These are phyloP conservation scores for Leptographium procerum DNA, from an alignment of 2,329 filamentous ascomycete species.

Conservation along the genomic window DNA sequence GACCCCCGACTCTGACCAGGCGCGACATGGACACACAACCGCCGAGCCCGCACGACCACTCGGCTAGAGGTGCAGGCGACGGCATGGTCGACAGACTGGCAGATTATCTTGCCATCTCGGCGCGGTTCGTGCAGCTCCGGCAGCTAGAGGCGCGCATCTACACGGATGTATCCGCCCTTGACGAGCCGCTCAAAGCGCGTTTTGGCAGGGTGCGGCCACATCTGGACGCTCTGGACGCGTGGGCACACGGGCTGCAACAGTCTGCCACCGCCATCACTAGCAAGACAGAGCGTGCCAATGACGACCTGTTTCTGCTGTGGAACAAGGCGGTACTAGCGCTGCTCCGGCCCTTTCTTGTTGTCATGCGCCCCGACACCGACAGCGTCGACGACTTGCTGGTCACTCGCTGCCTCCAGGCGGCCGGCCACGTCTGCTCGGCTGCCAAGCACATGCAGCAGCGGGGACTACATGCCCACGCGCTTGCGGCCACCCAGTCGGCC, in stretches of 20 bases:
- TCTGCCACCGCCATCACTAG: not conserved
- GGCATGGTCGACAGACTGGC: not conserved
- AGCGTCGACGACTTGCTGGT: conserved; percentile 28
- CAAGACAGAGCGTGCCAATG: not conserved
- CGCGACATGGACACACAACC: conserved; percentile 29
- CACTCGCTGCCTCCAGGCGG: conserved; percentile 27
- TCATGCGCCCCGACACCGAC: conserved; percentile 24
- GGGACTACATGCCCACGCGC: conserved; percentile 28
- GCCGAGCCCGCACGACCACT: conserved; percentile 11
- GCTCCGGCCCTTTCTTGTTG: conserved; percentile 37
- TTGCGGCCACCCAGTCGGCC: conserved; percentile 29
- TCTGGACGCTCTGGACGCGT: conserved; percentile 32
- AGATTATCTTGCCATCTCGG: not conserved
- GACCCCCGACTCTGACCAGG: conserved; percentile 38
- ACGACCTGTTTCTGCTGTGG: conserved; percentile 37
- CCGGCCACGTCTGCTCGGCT: conserved; percentile 28
- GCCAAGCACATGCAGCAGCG: conserved; percentile 28
- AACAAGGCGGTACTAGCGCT: conserved; percentile 36
- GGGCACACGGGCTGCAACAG: conserved; percentile 15
- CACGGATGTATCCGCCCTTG: conserved; percentile 36
- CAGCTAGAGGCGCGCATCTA: conserved; percentile 37
- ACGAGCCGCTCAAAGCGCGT: conserved; percentile 29
- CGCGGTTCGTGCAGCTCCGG: conserved; percentile 29
- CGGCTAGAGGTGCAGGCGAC: too few species aligned
- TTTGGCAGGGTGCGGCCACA: conserved; percentile 33